Evolutionary conservation across 495 filamentous ascomycete species (phyloP).

Genomic region (Darksidea phi): DNA sequence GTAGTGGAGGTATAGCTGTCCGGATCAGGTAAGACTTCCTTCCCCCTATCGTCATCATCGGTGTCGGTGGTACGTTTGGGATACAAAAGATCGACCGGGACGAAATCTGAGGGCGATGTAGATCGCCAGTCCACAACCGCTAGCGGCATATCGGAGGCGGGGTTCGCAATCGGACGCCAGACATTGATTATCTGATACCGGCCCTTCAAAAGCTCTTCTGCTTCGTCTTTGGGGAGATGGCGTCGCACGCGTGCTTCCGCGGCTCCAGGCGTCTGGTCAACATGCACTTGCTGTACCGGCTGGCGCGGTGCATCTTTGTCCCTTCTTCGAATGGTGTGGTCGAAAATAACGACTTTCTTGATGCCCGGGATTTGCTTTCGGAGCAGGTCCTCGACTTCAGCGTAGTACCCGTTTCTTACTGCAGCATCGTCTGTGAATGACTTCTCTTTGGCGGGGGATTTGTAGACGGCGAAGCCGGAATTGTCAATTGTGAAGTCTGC

Average conservation of each 20-base stretch:
- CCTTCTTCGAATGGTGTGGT: conserved; percentile 44
- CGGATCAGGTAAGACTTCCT: conserved; percentile 40
- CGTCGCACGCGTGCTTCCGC: conserved; percentile 40
- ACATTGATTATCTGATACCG: conserved; percentile 78
- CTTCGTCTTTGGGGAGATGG: conserved; percentile 53
- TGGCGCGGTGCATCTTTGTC: conserved; percentile 40
- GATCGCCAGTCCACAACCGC: conserved; percentile 45
- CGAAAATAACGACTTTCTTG: conserved; percentile 45
- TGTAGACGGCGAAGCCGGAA: conserved; percentile 40
- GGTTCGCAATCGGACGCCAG: conserved; percentile 67
- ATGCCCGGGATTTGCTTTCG: conserved; percentile 33
- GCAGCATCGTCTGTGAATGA: conserved; percentile 38
- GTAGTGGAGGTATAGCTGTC: conserved; percentile 22
- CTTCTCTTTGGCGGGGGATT: conserved; percentile 38
- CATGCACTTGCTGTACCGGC: conserved; percentile 45
- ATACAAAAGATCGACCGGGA: conserved; percentile 42
- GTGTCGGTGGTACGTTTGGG: conserved; percentile 34
- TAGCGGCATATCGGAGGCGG: conserved; percentile 42
- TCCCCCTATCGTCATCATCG: conserved; percentile 42
- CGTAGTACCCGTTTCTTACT: conserved; percentile 40
- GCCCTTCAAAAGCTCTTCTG: conserved; percentile 58
- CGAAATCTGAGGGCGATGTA: conserved; percentile 40
- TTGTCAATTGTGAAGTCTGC: conserved; percentile 39
- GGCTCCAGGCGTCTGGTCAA: conserved; percentile 43
- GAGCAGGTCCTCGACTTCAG: conserved; percentile 40